These are phyloP conservation scores for Leptosphaerulina australis DNA, from an alignment of 2,329 filamentous ascomycete genomes.

Conservation along the genomic window DNA sequence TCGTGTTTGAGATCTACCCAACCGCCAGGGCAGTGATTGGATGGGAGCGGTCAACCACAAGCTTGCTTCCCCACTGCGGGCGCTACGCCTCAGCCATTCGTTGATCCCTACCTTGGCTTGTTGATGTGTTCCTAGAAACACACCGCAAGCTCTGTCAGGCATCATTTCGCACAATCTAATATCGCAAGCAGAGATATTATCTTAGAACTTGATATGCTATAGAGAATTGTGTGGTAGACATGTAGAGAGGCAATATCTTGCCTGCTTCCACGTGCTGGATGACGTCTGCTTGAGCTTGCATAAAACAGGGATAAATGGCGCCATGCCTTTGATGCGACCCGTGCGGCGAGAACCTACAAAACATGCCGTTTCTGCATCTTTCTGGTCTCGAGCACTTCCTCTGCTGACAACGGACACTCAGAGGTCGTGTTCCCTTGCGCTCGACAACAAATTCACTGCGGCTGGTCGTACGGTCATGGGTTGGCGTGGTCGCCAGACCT, in stretches of 20 bases:
- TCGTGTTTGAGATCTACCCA: conserved; percentile 28
- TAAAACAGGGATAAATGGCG: conserved; percentile 44
- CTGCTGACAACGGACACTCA: conserved; percentile 40
- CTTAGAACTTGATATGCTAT: too few species aligned
- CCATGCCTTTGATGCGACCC: conserved; percentile 25
- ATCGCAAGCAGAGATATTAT: too few species aligned
- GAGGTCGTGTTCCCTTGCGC: conserved; percentile 50
- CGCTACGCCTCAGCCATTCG: conserved; percentile 38
- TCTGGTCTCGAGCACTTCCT: conserved; percentile 43
- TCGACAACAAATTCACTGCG: conserved; percentile 34
- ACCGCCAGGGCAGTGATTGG: conserved; percentile 37
- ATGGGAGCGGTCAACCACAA: conserved; percentile 18
- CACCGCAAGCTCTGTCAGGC: conserved; percentile 17
- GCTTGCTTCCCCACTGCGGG: conserved; percentile 22
- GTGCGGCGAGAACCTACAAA: conserved; percentile 43
- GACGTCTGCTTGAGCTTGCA: conserved; percentile 30
- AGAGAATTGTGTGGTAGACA: not conserved
- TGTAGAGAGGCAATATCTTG: not conserved
- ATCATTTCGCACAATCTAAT: conserved; percentile 8
- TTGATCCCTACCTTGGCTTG: conserved; percentile 10
- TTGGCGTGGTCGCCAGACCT: conserved; percentile 27
- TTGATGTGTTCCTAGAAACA: conserved; percentile 11
- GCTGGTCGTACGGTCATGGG: conserved; percentile 37
- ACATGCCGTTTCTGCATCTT: conserved; percentile 33
- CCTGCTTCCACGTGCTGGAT: conserved; percentile 16